Evolutionary conservation across 106 monocot genomes (phyloP), one percentile per base, ranked within the genome.

Genomic region (Dioscorea dumetorum): DNA sequence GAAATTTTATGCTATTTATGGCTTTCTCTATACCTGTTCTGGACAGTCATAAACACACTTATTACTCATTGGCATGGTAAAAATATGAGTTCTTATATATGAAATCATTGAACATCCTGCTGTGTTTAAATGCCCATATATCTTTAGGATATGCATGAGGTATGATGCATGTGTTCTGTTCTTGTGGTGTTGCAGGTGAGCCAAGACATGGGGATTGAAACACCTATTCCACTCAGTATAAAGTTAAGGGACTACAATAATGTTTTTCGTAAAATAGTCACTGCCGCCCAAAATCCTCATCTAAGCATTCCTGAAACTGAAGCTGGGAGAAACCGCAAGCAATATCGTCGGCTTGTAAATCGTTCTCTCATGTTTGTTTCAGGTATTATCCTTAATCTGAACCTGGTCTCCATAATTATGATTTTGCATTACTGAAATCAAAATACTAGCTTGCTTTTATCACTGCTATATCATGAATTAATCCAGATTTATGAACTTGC

Each of bases 241-340:
- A 95, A 86, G 63, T 72, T 95, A 41, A 72, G 85, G 67, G 91
- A 95, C 61, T 64, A 73, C 32, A 88, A 80, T 67, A 81, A 84
- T 84, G 76, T 95, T 24, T 95, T 91, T 57, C 70, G 68, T 10
- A 80, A 81, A 62, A 95, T 95, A 57, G 65, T 95, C 59, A 74
- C 18, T 74, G 83, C 91, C 60, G 88, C 91, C 15, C 81, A 85
- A 68, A 76, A 77, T 58, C 95, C 95, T 4, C 91, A 95, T 79
- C 66, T 88, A 57, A 85, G 87, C 81, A 91, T 95, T 74, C 95
- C 95, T 66, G 95, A 95, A 81, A 95, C 95, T 24, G 95, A 95
- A 78, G 81, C 83, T 64, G 88, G 91, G 41, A 85, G 54, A 60
- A 77, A 74, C 63, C 85, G 95, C 73, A 95, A 86, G 64, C 88